Evolutionary conservation across 805 yeast genomes (phyloP).

Genomic region (Komagataella kurtzmanii): DNA sequence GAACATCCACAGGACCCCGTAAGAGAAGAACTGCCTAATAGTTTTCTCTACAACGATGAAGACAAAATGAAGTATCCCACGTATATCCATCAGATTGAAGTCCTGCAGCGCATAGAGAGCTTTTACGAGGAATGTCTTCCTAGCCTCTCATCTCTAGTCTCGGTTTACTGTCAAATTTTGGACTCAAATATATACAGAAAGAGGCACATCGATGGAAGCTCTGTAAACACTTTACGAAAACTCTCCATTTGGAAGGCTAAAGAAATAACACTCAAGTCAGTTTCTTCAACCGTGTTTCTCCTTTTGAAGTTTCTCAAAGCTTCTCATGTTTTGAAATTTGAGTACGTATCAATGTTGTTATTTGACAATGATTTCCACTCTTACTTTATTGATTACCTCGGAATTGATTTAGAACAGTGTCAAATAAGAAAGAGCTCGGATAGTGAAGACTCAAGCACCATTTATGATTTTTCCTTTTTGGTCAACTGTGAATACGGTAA

Average conservation of each 20-base stretch:
- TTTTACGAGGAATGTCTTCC: slow-evolving; percentile 43
- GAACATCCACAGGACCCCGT: slow-evolving; percentile 5
- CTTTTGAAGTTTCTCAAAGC: slow-evolving; percentile 68
- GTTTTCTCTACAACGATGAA: slow-evolving; percentile 11
- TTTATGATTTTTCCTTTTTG: background rate
- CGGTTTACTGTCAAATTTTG: slow-evolving; percentile 52
- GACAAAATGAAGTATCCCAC: slow-evolving; percentile 21
- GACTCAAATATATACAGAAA: slow-evolving; percentile 27
- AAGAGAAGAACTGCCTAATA: background rate
- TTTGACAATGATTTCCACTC: slow-evolving; percentile 56
- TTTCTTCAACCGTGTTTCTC: slow-evolving; percentile 36
- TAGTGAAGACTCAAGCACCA: background rate
- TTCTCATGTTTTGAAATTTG: slow-evolving; percentile 68
- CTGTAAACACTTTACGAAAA: slow-evolving; percentile 11
- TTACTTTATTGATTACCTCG: slow-evolving; percentile 19
- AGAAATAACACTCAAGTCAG: slow-evolving; percentile 47
- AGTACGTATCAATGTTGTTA: slow-evolving; percentile 55
- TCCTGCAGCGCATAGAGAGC: slow-evolving; percentile 42
- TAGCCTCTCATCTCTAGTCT: slow-evolving; percentile 47
- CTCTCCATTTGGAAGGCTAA: slow-evolving; percentile 47
- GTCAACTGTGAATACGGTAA: slow-evolving; percentile 18
- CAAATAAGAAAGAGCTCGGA: slow-evolving; percentile 13
- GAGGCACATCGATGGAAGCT: slow-evolving; percentile 2
- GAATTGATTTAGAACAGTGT: slow-evolving; percentile 14
- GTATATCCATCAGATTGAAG: slow-evolving; percentile 20